phyloP scores from a whole-genome alignment of 2,329 filamentous ascomycete genomes.

The Hymenoscyphus fraxineus region DNA sequence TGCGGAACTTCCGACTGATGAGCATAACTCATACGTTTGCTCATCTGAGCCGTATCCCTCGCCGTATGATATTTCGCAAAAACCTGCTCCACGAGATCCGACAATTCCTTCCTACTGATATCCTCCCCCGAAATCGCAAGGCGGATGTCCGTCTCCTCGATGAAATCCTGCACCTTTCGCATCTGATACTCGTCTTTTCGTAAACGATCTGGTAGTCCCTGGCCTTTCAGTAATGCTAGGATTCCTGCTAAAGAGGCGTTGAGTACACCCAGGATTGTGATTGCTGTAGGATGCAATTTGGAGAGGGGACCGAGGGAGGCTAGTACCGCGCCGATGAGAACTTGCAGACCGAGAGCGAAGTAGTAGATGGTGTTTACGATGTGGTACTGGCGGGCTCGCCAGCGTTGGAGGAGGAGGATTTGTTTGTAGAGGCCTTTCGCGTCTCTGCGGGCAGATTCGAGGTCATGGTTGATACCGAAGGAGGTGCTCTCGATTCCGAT shows the following conservation, averaged over 20 bases:
- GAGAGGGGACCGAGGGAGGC: constrained; percentile 45
- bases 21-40: constrained; percentile 26
- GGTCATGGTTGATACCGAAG: constrained; percentile 14
- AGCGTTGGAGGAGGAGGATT: constrained; percentile 36
- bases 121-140: constrained; percentile 30
- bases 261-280: constrained; percentile 57
- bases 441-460: constrained; percentile 20
- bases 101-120: constrained; percentile 21
- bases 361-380: constrained; percentile 40
- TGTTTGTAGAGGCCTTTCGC: constrained; percentile 38
- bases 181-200: constrained; percentile 46
- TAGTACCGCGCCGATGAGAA: constrained; percentile 46
- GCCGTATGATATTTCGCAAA: constrained; percentile 29
- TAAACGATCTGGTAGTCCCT: constrained; percentile 46
- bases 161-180: constrained; percentile 48
- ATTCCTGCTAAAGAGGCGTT: constrained; percentile 62
- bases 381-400: constrained; percentile 35
- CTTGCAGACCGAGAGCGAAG: constrained; percentile 42
- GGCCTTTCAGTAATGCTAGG: constrained; percentile 52
- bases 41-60: constrained; percentile 30
- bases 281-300: constrained; percentile 46
- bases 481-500: constrained; percentile 24
- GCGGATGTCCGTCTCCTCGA: constrained; percentile 51
- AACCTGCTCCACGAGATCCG: constrained; percentile 24
- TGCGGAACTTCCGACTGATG: constrained; percentile 19